Conservation (phyloP, 2,329 filamentous ascomycete genomes). For the Fusarium coicis region DNA sequence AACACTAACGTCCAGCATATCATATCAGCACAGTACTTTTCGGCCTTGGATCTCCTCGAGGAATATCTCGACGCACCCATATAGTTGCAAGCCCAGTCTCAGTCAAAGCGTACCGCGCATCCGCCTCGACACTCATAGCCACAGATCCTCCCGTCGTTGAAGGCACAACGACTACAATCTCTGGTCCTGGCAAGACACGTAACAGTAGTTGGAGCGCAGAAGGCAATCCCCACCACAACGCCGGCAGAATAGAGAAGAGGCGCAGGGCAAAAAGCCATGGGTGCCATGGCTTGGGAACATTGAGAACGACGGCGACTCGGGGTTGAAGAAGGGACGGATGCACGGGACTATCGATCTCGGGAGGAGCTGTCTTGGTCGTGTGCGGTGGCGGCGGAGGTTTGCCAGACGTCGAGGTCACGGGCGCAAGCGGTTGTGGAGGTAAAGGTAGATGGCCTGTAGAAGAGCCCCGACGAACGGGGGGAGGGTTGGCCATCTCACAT, state of each 20-base stretch:
- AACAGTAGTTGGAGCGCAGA: conserved; percentile 75
- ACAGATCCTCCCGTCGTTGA: conserved; percentile 39
- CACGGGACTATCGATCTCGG: conserved; percentile 25
- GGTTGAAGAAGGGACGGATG: conserved; percentile 71
- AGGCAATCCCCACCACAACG: conserved; percentile 76
- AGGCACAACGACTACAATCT: conserved; percentile 43
- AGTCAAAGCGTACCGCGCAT: conserved; percentile 60
- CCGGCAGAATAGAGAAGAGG: conserved; percentile 76
- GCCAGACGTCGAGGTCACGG: conserved; percentile 15
- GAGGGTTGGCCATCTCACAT: conserved; percentile 43
- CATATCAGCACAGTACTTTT: conserved; percentile 14
- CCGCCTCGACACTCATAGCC: conserved; percentile 34
- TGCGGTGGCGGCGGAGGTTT: conserved; percentile 14
- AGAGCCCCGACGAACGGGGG: conserved; percentile 42
- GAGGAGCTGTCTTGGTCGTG: conserved; percentile 11
- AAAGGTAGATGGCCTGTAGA: conserved; percentile 40
- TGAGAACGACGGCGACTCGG: conserved; percentile 80
- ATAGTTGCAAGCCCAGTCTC: conserved; percentile 78
- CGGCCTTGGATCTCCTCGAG: neutral
- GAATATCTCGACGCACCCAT: conserved; percentile 66
- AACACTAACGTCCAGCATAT: conserved; percentile 64
- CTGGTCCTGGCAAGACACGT: conserved; percentile 62
- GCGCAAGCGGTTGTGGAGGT: conserved; percentile 29
- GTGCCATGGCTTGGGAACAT: conserved; percentile 78
- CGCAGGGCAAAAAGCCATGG: conserved; percentile 77